Base-by-base conservation (phyloP, 2,329 filamentous ascomycete genomes). In the Nemania sp. region DNA sequence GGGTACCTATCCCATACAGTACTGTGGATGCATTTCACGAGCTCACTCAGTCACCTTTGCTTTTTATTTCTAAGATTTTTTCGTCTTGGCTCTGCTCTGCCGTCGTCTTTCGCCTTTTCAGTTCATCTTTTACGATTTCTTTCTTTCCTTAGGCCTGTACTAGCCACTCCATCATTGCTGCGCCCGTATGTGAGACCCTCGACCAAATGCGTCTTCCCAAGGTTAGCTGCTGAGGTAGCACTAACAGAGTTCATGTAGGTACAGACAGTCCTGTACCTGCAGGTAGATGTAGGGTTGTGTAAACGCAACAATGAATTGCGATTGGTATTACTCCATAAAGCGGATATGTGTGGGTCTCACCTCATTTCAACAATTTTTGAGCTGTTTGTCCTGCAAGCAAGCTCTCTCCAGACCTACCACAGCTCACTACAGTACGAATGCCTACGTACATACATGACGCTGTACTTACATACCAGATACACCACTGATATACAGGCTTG, bases 321-420 rank as follows among this genome's bases (percentile, higher is more conserved):
- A 38, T 60, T 43, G n/a, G n/a, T n/a, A n/a, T n/a, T n/a, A n/a
- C n/a, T n/a, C n/a, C n/a, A n/a, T n/a, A 29, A 57, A 54, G 62
- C 52, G 15, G 52, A 52, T 54, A 52, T 51, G 45, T 45, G 56
- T 57, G 29, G 43, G 49, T 54, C 62, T 45, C 53, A 66, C 53
- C 53, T 62, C 53, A 60, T 66, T 22, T 64, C 60, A 67, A 41
- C 24, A 54, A 24, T 35, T 47, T 51, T 35, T 53, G 18, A 29
- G 38, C 47, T 26, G 43, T 60, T 57, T 55, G 29, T 29, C 24
- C 38, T 51, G 45, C 20, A 32, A 20, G 15, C 18, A 20, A 38
- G 29, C 29, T 51, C 52, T 38, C 29, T 41, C 53, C 18, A 41
- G 18, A 18, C 20, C 27, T 18, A 2, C 13, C 41, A 20, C 24